Percentiles rank a stretch among this genome's conserved stretches.
Conservation (phyloP, 2,329 filamentous ascomycete genomes). For the Onygenales sp. region DNA sequence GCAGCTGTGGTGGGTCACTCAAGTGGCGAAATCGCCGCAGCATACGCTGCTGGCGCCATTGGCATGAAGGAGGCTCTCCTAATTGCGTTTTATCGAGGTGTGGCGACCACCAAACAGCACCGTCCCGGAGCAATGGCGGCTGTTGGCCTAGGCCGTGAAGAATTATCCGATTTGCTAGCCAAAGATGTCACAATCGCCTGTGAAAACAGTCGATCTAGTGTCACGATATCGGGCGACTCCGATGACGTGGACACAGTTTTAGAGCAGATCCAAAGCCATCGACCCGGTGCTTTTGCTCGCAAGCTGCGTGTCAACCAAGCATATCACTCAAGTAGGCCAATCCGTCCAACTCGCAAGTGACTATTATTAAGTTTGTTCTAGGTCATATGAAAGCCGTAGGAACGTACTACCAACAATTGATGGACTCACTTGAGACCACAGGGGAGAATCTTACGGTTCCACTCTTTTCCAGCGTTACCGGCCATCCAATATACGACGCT, state of each 20-base stretch:
- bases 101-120: slow-evolving; percentile 12
- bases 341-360: background rate
- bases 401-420: background rate
- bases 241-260: slow-evolving; percentile 1
- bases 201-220: slow-evolving; percentile 8
- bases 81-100: slow-evolving; percentile 37
- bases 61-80: slow-evolving; percentile 25
- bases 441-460: background rate
- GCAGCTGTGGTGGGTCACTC: slow-evolving; percentile 10
- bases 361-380: background rate
- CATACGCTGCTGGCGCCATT: slow-evolving; percentile 17
- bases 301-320: slow-evolving; percentile 6
- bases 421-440: slow-evolving; percentile 5
- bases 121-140: slow-evolving; percentile 9
- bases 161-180: background rate
- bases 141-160: slow-evolving; percentile 3
- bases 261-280: background rate
- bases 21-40: slow-evolving; percentile 13
- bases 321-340: slow-evolving; percentile 5
- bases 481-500: background rate
- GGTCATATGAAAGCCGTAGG: background rate
- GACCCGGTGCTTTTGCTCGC: slow-evolving; percentile 3
- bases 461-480: slow-evolving; percentile 6
- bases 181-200: slow-evolving; percentile 8
- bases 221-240: slow-evolving; percentile 10